Evolutionary conservation across 1,139 yeast species (phyloP), one percentile per base, ranked within the genome.

Genomic region (Suzukiozyma palmioleophila): DNA sequence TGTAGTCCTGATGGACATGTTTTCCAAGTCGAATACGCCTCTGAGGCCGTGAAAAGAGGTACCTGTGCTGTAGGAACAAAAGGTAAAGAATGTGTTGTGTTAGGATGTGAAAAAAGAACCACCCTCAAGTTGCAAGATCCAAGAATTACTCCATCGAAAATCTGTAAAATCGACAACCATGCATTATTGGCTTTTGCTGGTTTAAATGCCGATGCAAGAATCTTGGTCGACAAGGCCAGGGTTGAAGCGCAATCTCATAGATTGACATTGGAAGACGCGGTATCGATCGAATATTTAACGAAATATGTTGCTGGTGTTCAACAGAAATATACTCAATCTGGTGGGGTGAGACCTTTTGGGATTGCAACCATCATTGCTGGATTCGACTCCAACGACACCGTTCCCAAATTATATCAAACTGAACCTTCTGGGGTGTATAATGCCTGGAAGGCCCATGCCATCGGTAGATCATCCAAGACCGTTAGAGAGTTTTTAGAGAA

Each of bases 371-470:
- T 92, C 51, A 85, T 92, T 60, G 96, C 96, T 25, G 98, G 98
- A 1, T 92, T 92, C 56, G 97, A 94, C 65, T 82, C 84, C 41
- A 83, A 85, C 53, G 96, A 88, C 61, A 67, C 65, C 18, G 77
- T 74, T 30, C 97, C 98, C 35, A 81, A 79, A 59, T 75, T 94
- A 52, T 92, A 84, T 65, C 95, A 87, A 64, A 92, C 98, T 14
- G 99, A 92, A 62, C 98, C 98, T 35, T 85, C 96, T 34, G 99
- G 99, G 24, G 94, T 92, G 49, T 92, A 84, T 60, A 88, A 95
- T 41, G 96, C 97, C n/a, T 92, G 98, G 98, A 88, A 90, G 62
- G 97, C 98, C 15, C 94, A 88, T 60, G 90, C 98, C 18, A 92
- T 94, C 59, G 99, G 99, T 42, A 81, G 96, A 58, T 86, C 95